Evolutionary conservation across 1,284 basidiomycete species (phyloP).

Genomic region (Pseudozyma pruni): DNA sequence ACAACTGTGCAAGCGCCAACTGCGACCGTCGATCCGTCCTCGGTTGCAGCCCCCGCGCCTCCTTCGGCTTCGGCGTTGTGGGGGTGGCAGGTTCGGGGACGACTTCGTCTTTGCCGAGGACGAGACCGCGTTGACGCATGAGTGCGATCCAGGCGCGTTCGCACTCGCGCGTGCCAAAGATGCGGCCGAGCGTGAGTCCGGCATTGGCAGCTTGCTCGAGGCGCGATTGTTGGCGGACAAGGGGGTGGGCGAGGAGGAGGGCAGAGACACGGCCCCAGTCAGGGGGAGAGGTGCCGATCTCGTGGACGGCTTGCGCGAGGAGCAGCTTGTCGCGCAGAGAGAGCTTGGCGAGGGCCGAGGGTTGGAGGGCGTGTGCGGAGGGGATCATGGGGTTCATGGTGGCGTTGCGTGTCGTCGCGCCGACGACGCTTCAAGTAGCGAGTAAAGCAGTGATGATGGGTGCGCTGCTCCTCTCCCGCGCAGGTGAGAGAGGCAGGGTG

Average conservation of each 20-base stretch:
- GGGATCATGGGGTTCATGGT: conserved; percentile 45
- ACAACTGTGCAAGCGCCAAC: conserved; percentile 57
- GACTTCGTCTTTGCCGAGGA: conserved; percentile 42
- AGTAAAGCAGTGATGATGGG: no score
- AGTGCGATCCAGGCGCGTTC: conserved; percentile 57
- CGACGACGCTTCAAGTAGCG: not conserved
- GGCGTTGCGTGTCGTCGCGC: not conserved
- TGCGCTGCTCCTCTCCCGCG: not conserved
- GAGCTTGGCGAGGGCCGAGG: conserved; percentile 44
- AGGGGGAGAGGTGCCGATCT: conserved; percentile 55
- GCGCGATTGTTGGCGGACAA: conserved; percentile 50
- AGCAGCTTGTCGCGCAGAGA: conserved; percentile 61
- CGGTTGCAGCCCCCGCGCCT: conserved; percentile 46
- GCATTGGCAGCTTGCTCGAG: conserved; percentile 51
- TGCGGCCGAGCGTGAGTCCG: conserved; percentile 51
- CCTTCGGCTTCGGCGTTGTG: conserved; percentile 37
- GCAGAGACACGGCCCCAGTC: conserved; percentile 58
- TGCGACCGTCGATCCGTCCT: conserved; percentile 48
- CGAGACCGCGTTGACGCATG: conserved; percentile 54
- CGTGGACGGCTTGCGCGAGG: conserved; percentile 62
- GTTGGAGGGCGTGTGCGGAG: conserved; percentile 36
- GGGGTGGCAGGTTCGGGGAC: conserved; percentile 19
- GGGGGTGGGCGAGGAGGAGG: conserved; percentile 55
- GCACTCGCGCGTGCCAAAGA: conserved; percentile 60
- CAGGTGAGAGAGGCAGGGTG: no score